Evolutionary conservation across 192 early-diverging fungal species (phyloP).

Genomic region (Umbelopsis ramanniana): DNA sequence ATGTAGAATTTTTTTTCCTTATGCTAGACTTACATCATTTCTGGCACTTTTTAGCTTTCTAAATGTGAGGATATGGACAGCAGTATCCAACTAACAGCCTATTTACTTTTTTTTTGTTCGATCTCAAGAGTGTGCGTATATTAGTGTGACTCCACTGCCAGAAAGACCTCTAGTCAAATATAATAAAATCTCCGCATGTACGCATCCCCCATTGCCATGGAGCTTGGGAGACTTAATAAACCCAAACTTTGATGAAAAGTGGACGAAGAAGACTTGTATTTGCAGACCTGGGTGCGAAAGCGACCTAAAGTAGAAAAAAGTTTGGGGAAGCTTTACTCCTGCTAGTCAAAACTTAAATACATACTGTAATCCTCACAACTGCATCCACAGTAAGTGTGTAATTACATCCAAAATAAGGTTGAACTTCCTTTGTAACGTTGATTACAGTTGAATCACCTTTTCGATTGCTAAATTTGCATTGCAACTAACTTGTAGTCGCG

Average conservation of each 20-base stretch:
- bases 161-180: neutral
- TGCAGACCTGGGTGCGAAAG: neutral
- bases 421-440: too few relatives aligned
- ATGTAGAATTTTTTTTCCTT: too few relatives aligned
- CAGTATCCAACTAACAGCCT: neutral
- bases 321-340: too few relatives aligned
- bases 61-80: neutral
- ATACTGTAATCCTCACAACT: neutral
- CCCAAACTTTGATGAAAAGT: neutral
- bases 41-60: neutral
- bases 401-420: too few relatives aligned
- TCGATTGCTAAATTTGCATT: too few relatives aligned
- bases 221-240: neutral
- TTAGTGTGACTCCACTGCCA: slow-evolving; percentile 14
- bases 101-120: neutral
- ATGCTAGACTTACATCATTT: neutral
- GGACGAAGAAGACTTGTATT: neutral
- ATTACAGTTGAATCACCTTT: too few relatives aligned
- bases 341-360: neutral
- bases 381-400: too few relatives aligned
- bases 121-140: neutral
- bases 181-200: neutral
- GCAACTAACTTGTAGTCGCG: too few relatives aligned
- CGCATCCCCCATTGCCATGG: too few relatives aligned
- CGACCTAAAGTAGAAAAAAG: neutral